phyloP scores from a whole-genome alignment of 169 alveolate genomes.

The Eimeria falciformis region DNA sequence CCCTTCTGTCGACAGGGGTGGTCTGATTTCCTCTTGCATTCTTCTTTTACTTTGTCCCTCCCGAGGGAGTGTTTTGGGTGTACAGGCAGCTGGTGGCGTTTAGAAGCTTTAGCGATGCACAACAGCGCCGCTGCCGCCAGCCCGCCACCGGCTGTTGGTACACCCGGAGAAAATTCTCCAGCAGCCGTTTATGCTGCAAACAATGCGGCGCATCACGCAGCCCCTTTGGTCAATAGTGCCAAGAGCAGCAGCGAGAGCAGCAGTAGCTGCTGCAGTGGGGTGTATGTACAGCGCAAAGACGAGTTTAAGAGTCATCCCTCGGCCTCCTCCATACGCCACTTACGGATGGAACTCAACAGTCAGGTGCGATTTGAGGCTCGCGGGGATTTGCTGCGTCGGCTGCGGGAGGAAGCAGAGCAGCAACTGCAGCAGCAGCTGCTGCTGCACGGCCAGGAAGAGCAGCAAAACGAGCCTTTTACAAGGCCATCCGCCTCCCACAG shows the following conservation, averaged over 20 bases:
- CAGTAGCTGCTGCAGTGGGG: constrained; percentile 48
- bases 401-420: constrained; percentile 38
- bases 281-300: constrained; percentile 20
- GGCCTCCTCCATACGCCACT: background rate
- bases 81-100: background rate
- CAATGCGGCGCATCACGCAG: background rate
- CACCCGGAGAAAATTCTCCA: background rate
- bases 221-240: background rate
- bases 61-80: too few species aligned
- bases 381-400: constrained; percentile 51
- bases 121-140: background rate
- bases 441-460: constrained; percentile 41
- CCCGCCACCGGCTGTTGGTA: background rate
- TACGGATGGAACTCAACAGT: constrained; percentile 13
- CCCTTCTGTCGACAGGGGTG: too few species aligned
- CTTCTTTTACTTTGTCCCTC: too few species aligned
- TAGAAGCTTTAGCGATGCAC: background rate
- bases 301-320: constrained; percentile 41
- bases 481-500: background rate
- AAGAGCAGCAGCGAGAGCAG: constrained; percentile 25
- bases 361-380: constrained; percentile 7
- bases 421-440: constrained; percentile 56
- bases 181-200: constrained; percentile 15
- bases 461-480: background rate
- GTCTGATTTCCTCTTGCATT: too few species aligned